Evolutionary conservation across 495 filamentous ascomycete genomes (phyloP).

Genomic region (Tuber magnatum): DNA sequence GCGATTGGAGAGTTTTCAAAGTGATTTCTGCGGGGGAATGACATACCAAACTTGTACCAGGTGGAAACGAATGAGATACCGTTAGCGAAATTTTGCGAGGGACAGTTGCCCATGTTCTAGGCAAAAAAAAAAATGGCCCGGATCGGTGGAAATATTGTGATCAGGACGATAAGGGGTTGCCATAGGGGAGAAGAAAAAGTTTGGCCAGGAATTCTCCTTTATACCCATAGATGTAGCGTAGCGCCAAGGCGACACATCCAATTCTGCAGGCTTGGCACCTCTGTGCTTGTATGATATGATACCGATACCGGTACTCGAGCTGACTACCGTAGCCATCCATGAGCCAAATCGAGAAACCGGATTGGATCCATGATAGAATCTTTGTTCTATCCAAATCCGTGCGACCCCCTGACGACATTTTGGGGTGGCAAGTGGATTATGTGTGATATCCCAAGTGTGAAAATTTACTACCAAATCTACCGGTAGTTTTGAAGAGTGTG

Average conservation of each 20-base stretch:
- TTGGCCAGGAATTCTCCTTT: not conserved
- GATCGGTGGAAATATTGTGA: constrained; percentile 27
- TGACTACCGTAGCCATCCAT: too few species aligned
- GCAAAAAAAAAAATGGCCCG: constrained; percentile 34
- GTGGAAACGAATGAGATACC: constrained; percentile 33
- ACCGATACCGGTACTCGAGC: too few species aligned
- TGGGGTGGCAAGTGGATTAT: too few species aligned
- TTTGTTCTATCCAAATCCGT: too few species aligned
- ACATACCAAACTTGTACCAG: constrained; percentile 37
- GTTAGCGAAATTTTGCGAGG: constrained; percentile 41
- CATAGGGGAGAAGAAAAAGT: not conserved
- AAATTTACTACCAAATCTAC: too few species aligned
- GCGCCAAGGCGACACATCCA: not conserved
- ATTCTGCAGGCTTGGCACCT: not conserved
- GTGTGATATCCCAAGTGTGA: too few species aligned
- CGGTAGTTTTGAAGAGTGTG: too few species aligned
- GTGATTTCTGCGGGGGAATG: not conserved
- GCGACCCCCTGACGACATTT: too few species aligned
- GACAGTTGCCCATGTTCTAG: constrained; percentile 34
- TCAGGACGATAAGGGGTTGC: constrained; percentile 35
- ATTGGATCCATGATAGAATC: too few species aligned
- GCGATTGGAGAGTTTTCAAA: constrained; percentile 7
- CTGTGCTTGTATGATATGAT: not conserved
- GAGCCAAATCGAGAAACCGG: too few species aligned
- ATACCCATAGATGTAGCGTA: not conserved